These are phyloP conservation scores for Podaxis sp. DNA, from an alignment of 768 basidiomycete species.

Conservation along the genomic window DNA sequence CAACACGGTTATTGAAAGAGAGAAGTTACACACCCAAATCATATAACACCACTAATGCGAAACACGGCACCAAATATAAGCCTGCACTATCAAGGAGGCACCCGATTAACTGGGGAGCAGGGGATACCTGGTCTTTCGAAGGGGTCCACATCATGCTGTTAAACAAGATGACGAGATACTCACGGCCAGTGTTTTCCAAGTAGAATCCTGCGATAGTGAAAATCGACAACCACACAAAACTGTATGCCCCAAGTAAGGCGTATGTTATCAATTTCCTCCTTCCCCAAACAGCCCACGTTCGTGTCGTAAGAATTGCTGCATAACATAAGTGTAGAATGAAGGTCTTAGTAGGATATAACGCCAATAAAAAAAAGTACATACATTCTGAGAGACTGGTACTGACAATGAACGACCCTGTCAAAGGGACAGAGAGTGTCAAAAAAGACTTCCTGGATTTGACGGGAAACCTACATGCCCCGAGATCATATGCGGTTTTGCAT, in stretches of 20 bases:
- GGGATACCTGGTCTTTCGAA: not conserved
- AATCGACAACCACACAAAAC: not conserved
- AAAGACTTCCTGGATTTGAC: not conserved
- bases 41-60: not conserved
- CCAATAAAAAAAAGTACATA: not conserved
- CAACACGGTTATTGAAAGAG: not conserved
- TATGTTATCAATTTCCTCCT: not conserved
- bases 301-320: not conserved
- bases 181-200: not conserved
- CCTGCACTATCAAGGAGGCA: not conserved
- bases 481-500: not conserved
- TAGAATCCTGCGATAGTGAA: not conserved
- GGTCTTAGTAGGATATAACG: not conserved
- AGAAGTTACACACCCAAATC: too few species aligned
- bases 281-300: not conserved
- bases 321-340: not conserved
- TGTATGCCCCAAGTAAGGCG: not conserved
- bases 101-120: not conserved
- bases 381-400: not conserved
- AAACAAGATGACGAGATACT: not conserved
- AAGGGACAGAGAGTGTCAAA: not conserved
- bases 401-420: not conserved
- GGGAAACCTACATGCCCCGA: not conserved
- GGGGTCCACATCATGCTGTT: not conserved
- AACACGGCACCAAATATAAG: not conserved